Evolutionary conservation across 805 yeast species (phyloP).

Genomic region (Wickerhamiella sergipiensis): DNA sequence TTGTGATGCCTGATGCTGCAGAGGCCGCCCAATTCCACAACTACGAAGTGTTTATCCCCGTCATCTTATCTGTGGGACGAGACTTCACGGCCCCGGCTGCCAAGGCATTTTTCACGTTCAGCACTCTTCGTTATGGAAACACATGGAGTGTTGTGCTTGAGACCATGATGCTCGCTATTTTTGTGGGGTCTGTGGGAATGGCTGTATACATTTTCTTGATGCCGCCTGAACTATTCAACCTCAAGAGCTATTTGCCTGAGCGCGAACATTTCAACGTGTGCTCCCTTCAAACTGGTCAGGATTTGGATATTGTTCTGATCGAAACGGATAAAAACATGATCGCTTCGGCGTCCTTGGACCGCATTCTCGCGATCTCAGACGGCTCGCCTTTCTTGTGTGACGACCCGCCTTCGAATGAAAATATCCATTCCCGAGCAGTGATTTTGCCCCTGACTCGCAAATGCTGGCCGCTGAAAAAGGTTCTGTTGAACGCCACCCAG

Average conservation of each 20-base stretch:
- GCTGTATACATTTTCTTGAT: neutral
- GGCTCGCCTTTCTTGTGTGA: neutral
- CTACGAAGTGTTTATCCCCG: conserved; percentile 4
- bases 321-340: neutral
- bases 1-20: neutral
- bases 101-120: conserved; percentile 1
- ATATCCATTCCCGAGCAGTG: neutral
- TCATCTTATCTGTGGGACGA: conserved; percentile 3
- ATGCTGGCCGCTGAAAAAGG: conserved; percentile 1
- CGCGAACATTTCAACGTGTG: conserved; percentile 2
- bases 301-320: conserved; percentile 2
- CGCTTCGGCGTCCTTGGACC: neutral
- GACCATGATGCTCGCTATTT: conserved; percentile 3
- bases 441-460: neutral
- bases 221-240: conserved; percentile 1
- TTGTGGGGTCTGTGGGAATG: conserved; percentile 4
- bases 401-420: neutral
- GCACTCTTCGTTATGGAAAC: conserved; percentile 7
- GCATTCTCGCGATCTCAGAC: neutral
- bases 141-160: conserved; percentile 4
- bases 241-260: neutral
- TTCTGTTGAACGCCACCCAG: neutral
- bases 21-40: neutral
- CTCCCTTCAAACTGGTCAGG: neutral
- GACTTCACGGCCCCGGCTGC: conserved; percentile 2